These are phyloP conservation scores for Prunus kanzakura DNA, from an alignment of 306 rosid genomes.

Conservation along the genomic window DNA sequence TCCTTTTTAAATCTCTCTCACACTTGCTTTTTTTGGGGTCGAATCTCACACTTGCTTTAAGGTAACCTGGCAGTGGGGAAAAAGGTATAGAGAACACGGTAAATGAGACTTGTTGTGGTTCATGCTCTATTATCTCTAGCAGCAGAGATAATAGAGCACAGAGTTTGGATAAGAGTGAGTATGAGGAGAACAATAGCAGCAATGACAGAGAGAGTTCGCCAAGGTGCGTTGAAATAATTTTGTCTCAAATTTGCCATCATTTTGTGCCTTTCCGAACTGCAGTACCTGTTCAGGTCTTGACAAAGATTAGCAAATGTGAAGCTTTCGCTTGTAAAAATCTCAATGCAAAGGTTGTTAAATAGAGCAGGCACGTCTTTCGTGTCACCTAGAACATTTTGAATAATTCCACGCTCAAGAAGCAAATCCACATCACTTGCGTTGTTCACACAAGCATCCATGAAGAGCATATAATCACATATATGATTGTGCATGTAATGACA, in stretches of 20 bases:
- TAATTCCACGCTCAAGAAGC: background rate
- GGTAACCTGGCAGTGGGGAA: too few species aligned
- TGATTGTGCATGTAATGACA: background rate
- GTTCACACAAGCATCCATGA: constrained; percentile 22
- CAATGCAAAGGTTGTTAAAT: background rate
- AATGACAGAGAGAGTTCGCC: constrained; percentile 20
- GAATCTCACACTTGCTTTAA: too few species aligned
- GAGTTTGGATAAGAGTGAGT: constrained; percentile 15
- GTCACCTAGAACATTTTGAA: constrained; percentile 8
- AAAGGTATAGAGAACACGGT: too few species aligned
- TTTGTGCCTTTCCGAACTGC: background rate
- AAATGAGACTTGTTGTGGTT: too few species aligned
- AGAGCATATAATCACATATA: constrained; percentile 15
- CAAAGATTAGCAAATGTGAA: background rate
- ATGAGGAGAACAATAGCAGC: constrained; percentile 7
- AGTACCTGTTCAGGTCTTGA: background rate
- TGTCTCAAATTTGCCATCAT: constrained; percentile 20
- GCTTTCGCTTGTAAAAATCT: background rate
- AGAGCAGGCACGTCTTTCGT: background rate
- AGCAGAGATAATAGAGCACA: background rate
- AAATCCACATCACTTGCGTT: constrained; percentile 2
- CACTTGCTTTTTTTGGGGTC: too few species aligned
- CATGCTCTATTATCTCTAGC: too few species aligned
- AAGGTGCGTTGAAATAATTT: constrained; percentile 19
- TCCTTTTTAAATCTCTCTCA: too few species aligned